phyloP scores from a whole-genome alignment of 495 filamentous ascomycete genomes.

The Aspergillus conjunctus region DNA sequence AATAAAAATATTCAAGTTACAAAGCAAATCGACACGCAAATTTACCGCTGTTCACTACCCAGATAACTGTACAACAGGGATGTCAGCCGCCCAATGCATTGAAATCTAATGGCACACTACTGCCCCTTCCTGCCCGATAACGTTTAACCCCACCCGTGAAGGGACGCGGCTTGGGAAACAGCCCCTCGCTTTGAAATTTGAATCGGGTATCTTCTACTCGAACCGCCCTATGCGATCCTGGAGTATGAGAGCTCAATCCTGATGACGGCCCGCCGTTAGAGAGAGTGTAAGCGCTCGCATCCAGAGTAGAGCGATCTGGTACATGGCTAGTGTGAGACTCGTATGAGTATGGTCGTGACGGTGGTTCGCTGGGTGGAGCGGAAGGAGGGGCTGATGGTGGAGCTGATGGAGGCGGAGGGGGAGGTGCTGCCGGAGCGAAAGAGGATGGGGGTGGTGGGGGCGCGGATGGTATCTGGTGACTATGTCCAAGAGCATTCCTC shows the following conservation, averaged over 20 bases:
- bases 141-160: conserved; percentile 70
- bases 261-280: conserved; percentile 54
- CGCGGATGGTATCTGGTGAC: conserved; percentile 53
- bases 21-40: conserved; percentile 2
- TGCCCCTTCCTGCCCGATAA: conserved; percentile 89
- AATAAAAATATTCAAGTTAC: conserved; percentile 3
- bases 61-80: conserved; percentile 17
- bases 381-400: conserved; percentile 51
- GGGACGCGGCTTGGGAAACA: conserved; percentile 80
- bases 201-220: conserved; percentile 79
- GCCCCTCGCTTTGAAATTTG: conserved; percentile 80
- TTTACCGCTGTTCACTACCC: conserved; percentile 1
- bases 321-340: conserved; percentile 45
- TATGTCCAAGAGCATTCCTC: conserved; percentile 46
- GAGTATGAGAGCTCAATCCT: conserved; percentile 31
- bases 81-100: conserved; percentile 43
- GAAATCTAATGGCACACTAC: conserved; percentile 91
- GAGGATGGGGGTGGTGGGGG: conserved; percentile 57
- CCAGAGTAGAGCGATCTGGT: conserved; percentile 60
- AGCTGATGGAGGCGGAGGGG: conserved; percentile 37
- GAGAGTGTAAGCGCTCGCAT: conserved; percentile 78
- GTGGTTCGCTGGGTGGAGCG: conserved; percentile 47
- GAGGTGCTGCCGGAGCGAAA: conserved; percentile 49
- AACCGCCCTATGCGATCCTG: conserved; percentile 46
- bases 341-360: conserved; percentile 55